Percentiles rank a stretch among this genome's conserved stretches.
These are phyloP conservation scores for Neopestalotiopsis sp. DNA, from an alignment of 2,329 filamentous ascomycete genomes.

Conservation along the genomic window DNA sequence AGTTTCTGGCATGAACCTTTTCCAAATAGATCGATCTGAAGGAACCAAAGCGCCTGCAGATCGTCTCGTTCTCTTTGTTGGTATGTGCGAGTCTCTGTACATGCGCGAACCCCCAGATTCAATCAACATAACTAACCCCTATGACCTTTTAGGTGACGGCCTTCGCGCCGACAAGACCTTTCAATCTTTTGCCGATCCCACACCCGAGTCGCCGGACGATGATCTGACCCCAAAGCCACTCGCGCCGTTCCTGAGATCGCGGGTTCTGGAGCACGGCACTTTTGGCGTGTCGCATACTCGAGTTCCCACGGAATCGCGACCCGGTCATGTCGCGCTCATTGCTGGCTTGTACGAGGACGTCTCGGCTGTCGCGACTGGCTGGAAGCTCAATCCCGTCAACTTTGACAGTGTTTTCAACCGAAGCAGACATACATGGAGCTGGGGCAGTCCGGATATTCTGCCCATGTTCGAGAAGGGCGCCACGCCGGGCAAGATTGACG, in stretches of 20 bases:
- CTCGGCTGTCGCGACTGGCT: constrained; percentile 94
- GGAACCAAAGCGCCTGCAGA: constrained; percentile 78
- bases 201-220: constrained; percentile 63
- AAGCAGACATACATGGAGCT: constrained; percentile 97
- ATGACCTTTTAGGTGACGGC: constrained; percentile 70
- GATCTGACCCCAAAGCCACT: constrained; percentile 79
- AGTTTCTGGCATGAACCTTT: constrained; percentile 91
- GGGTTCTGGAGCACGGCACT: constrained; percentile 86
- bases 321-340: constrained; percentile 95
- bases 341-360: constrained; percentile 98
- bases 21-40: constrained; percentile 67
- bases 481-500: constrained; percentile 83
- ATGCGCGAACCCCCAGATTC: constrained; percentile 8
- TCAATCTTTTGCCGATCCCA: constrained; percentile 89
- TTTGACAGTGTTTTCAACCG: constrained; percentile 99
- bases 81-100: constrained; percentile 51
- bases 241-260: constrained; percentile 88
- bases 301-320: constrained; percentile 94
- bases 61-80: constrained; percentile 90
- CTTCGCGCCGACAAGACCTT: constrained; percentile 98
- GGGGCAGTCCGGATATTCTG: constrained; percentile 96
- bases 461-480: constrained; percentile 98
- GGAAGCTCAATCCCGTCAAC: constrained; percentile 97
- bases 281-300: constrained; percentile 98
- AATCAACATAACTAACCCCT: not conserved